phyloP scores from a whole-genome alignment of 2,329 filamentous ascomycete genomes.

The Colletotrichum nymphaeae region DNA sequence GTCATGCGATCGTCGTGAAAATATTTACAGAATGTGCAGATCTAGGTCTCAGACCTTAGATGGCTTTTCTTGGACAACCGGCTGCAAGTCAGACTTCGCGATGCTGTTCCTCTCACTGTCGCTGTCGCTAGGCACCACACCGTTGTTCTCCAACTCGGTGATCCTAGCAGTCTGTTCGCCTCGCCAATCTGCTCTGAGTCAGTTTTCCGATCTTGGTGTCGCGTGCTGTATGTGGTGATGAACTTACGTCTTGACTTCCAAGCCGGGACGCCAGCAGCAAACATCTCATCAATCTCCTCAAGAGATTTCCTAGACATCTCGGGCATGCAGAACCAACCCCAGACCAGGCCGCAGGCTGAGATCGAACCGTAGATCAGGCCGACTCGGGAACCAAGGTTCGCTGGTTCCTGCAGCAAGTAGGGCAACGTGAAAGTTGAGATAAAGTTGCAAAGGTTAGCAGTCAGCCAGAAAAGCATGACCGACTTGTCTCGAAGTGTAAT shows the following conservation, averaged over 20 bases:
- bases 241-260: conserved; percentile 33
- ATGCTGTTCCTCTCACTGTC: conserved; percentile 19
- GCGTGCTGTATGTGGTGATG: too few relatives aligned
- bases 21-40: neutral
- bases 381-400: conserved; percentile 28
- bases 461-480: conserved; percentile 33
- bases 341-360: conserved; percentile 18
- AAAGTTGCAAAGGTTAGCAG: conserved; percentile 28
- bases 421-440: conserved; percentile 25
- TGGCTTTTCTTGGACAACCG: neutral
- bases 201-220: neutral
- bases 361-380: conserved; percentile 31
- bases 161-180: conserved; percentile 21
- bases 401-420: conserved; percentile 25
- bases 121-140: conserved; percentile 3
- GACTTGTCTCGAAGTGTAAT: conserved; percentile 33
- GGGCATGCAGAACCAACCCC: conserved; percentile 30
- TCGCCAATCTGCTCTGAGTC: conserved; percentile 7
- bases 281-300: conserved; percentile 33
- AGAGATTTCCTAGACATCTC: conserved; percentile 30
- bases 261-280: conserved; percentile 24
- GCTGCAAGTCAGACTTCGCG: neutral
- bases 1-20: neutral
- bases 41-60: conserved; percentile 3
- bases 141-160: conserved; percentile 25